Evolutionary conservation across 2,329 filamentous ascomycete genomes (phyloP).

Genomic region (Stachybotrys chartarum): DNA sequence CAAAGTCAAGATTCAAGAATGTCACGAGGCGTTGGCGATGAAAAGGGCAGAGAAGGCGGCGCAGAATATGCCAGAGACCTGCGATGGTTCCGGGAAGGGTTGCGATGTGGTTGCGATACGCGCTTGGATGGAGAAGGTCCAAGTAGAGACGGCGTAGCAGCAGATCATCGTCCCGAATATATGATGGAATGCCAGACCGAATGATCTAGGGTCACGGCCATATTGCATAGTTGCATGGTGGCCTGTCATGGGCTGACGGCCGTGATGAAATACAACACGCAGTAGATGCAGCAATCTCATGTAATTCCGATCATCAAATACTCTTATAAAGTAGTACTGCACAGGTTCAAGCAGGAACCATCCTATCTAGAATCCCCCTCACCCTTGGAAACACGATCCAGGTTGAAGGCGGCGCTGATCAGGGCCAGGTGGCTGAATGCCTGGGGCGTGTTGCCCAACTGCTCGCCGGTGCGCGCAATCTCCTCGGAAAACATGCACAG

Average conservation of each 20-base stretch:
- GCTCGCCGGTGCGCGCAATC: conserved; percentile 67
- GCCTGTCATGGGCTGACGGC: too few relatives aligned
- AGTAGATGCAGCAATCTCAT: not conserved
- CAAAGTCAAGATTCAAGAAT: conserved; percentile 9
- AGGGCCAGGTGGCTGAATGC: conserved; percentile 72
- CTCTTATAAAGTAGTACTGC: not conserved
- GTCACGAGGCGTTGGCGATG: conserved; percentile 5
- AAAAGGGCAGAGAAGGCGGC: not conserved
- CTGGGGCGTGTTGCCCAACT: conserved; percentile 73
- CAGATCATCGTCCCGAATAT: too few relatives aligned
- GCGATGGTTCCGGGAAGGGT: not conserved
- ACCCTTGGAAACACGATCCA: conserved; percentile 44
- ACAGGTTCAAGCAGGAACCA: not conserved
- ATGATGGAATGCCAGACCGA: too few relatives aligned
- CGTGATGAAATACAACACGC: not conserved
- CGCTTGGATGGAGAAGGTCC: too few relatives aligned
- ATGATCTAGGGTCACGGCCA: too few relatives aligned
- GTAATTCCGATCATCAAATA: not conserved
- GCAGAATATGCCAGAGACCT: too few relatives aligned
- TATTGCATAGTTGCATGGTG: too few relatives aligned
- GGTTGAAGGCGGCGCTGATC: conserved; percentile 70
- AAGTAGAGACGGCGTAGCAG: too few relatives aligned
- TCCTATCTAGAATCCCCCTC: conserved; percentile 8
- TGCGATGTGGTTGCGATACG: not conserved
- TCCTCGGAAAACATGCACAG: conserved; percentile 74